These are phyloP conservation scores for Albugo candida DNA, from an alignment of 352 stramenopile species.

Conservation along the genomic window DNA sequence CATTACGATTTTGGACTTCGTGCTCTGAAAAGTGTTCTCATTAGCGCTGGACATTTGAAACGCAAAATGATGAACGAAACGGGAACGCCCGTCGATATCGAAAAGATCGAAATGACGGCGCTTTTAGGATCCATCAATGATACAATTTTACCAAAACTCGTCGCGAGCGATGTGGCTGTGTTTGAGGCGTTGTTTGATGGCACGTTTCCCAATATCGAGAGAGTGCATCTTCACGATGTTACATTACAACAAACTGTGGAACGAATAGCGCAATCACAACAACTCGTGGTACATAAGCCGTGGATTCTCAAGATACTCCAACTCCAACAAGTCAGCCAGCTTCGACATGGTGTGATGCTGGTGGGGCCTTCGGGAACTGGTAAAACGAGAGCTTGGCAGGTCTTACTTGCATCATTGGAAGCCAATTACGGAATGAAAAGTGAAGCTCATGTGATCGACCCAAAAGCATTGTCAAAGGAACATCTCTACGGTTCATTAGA, in stretches of 20 bases:
- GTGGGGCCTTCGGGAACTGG: slow-evolving; percentile 93
- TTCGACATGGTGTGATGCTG: slow-evolving; percentile 98
- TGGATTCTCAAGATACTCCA: slow-evolving; percentile 99
- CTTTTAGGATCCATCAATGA: slow-evolving; percentile 97
- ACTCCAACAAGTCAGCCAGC: slow-evolving; percentile 93
- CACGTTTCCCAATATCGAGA: slow-evolving; percentile 90
- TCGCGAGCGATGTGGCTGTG: slow-evolving; percentile 92
- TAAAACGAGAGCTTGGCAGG: slow-evolving; percentile 90
- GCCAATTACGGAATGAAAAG: slow-evolving; percentile 90
- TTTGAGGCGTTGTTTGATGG: slow-evolving; percentile 93
- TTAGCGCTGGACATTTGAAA: slow-evolving; percentile 96
- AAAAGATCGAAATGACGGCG: slow-evolving; percentile 83
- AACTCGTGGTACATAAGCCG: slow-evolving; percentile 72
- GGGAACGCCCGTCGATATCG: slow-evolving; percentile 18
- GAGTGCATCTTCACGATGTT: slow-evolving; percentile 74
- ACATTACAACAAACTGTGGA: slow-evolving; percentile 76
- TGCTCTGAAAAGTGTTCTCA: slow-evolving; percentile 97
- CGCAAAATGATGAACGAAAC: slow-evolving; percentile 59
- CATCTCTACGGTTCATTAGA: slow-evolving; percentile 97
- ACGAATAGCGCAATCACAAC: slow-evolving; percentile 80
- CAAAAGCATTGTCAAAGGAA: slow-evolving; percentile 97
- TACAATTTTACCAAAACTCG: slow-evolving; percentile 98
- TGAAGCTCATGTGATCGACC: slow-evolving; percentile 97
- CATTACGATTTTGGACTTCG: slow-evolving; percentile 99
- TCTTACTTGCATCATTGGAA: slow-evolving; percentile 89